Evolutionary conservation across 306 rosid species (phyloP).

Genomic region (Castanopsis chinensis): DNA sequence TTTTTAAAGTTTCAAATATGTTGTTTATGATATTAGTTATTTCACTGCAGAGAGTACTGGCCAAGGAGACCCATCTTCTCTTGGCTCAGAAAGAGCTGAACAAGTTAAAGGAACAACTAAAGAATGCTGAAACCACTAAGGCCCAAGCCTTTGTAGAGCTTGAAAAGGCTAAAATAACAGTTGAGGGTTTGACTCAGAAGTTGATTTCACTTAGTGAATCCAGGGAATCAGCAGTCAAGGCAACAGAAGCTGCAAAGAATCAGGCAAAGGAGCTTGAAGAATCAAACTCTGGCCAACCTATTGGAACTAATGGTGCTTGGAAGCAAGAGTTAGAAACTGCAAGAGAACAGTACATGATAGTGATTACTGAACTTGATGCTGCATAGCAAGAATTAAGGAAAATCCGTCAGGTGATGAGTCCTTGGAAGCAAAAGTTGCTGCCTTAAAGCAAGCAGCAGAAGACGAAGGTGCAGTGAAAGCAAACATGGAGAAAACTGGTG

Average conservation of each 20-base stretch:
- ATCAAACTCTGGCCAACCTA: constrained; percentile 41
- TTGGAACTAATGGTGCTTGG: constrained; percentile 50
- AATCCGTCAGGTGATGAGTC: constrained; percentile 76
- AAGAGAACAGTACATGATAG: constrained; percentile 54
- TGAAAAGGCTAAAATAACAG: constrained; percentile 60
- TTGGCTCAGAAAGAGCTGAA: constrained; percentile 73
- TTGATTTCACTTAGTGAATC: constrained; percentile 58
- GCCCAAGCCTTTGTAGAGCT: constrained; percentile 81
- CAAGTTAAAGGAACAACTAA: constrained; percentile 76
- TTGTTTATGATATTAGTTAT: constrained; percentile 24
- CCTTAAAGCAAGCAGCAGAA: constrained; percentile 57
- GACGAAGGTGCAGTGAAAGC: constrained; percentile 64
- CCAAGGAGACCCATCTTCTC: constrained; percentile 85
- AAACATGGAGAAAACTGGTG: constrained; percentile 55
- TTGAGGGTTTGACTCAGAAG: constrained; percentile 62
- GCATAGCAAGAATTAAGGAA: constrained; percentile 76
- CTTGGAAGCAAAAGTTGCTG: constrained; percentile 52
- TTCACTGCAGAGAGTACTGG: constrained; percentile 71
- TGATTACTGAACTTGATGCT: constrained; percentile 71
- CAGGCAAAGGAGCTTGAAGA: constrained; percentile 63
- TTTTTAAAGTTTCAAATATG: not conserved
- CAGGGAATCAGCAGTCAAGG: constrained; percentile 61
- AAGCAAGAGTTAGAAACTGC: constrained; percentile 72
- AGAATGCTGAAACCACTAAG: constrained; percentile 83
- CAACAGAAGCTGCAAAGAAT: constrained; percentile 58